Evolutionary conservation across 2,329 filamentous ascomycete genomes (phyloP), one percentile per base, ranked within the genome.

Genomic region (Colletotrichum sp.): DNA sequence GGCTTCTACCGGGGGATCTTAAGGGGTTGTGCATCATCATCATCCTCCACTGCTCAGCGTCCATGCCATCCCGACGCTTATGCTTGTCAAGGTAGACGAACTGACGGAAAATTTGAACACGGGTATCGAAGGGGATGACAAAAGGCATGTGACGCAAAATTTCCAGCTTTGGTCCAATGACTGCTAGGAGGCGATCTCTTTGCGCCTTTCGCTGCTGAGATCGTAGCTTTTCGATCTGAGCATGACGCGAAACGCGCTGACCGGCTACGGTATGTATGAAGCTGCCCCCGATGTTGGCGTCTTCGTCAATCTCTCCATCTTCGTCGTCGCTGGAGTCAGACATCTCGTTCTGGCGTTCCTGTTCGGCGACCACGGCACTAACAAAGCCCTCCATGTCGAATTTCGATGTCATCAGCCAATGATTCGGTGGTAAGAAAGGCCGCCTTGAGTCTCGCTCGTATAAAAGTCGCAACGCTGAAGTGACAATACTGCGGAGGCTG

Each of bases 81-180:
- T 89, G 84, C 83, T 97, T 95, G 84, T 99, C 97, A 6, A 96
- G 88, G 34, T 91, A 86, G n/a, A 99, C 95, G 80, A 99, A 99
- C 81, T 98, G 93, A 34, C 96, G 92, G 84, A 99, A 99, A 28
- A 99, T 96, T 82, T 96, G 92, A 6, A 99, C 97, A 63, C 97
- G 90, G 0, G 95, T 97, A 48, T 95, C 92, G 80, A 99, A 99
- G 0, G 96, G 97, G 60, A 99, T 97, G 79, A 96, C 95, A 83
- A 99, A 99, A 0, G 97, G 97, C 93, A 99, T 98, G 81, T 99
- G 98, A 79, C 97, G 94, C 67, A 99, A 85, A 7, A 99, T 95
- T 81, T 98, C 96, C 12, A 98, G 88, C 79, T 96, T 93, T 1
- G 97, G 96, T 1, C 94, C 95, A 76, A 98, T 92, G 16, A 94